Evolutionary conservation across 169 alveolate species (phyloP).

Genomic region (Eimeria maxima): DNA sequence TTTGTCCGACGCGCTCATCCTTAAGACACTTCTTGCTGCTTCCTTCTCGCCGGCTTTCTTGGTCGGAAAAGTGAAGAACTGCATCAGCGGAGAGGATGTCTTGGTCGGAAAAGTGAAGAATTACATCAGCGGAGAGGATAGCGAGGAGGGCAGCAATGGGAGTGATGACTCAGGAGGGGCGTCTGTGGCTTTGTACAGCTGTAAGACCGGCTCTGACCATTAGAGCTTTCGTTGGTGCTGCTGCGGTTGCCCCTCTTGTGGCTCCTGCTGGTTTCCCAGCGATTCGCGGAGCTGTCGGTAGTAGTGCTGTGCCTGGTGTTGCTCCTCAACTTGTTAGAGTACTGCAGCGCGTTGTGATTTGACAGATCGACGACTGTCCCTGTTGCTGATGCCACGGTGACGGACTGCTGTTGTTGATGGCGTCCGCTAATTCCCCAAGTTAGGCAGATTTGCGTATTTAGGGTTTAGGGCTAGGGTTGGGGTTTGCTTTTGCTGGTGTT

Average conservation of each 20-base stretch:
- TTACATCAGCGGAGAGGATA: neutral
- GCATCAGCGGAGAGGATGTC: neutral
- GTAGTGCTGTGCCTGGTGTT: no score
- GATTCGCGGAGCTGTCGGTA: no score
- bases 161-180: neutral
- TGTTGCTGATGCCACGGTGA: no score
- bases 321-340: no score
- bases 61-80: constrained; percentile 22
- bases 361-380: no score
- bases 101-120: constrained; percentile 33
- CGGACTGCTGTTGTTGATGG: no score
- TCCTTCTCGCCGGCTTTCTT: constrained; percentile 74
- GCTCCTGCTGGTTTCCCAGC: neutral
- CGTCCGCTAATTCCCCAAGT: no score
- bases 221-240: neutral
- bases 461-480: no score
- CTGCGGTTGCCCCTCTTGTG: neutral
- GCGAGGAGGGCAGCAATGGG: neutral
- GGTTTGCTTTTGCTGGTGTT: neutral
- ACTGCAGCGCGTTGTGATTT: no score
- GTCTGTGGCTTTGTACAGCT: constrained; percentile 3
- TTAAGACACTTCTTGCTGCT: constrained; percentile 74
- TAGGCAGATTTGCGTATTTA: no score
- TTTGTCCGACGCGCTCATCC: constrained; percentile 11
- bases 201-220: neutral